Conservation (phyloP, 2,329 filamentous ascomycete genomes). For the Xylariaceae sp. region DNA sequence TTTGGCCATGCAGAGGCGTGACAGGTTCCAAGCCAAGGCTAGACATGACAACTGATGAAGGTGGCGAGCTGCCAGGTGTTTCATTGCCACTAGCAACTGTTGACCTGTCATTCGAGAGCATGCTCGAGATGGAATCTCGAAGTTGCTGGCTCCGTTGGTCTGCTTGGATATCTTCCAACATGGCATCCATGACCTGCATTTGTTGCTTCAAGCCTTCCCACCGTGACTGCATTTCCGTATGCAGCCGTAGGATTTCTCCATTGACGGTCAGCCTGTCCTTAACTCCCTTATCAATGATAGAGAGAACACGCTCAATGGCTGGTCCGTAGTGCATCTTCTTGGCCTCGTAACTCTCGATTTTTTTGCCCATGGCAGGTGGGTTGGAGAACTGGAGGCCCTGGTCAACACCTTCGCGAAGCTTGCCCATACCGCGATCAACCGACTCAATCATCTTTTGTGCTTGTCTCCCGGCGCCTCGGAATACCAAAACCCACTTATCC, state of each 20-base stretch:
- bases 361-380: constrained; percentile 67
- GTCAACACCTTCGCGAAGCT: constrained; percentile 77
- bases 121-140: constrained; percentile 88
- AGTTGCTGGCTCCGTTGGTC: constrained; percentile 68
- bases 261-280: constrained; percentile 94
- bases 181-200: constrained; percentile 71
- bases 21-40: constrained; percentile 47
- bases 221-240: constrained; percentile 79
- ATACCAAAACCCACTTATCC: constrained; percentile 93
- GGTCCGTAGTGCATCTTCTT: constrained; percentile 94
- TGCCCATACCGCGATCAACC: constrained; percentile 78
- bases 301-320: constrained; percentile 84
- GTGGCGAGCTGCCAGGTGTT: constrained; percentile 65
- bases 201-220: constrained; percentile 73
- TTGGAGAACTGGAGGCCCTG: constrained; percentile 70
- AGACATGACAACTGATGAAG: constrained; percentile 59
- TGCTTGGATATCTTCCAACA: constrained; percentile 67
- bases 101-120: constrained; percentile 78
- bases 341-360: constrained; percentile 87
- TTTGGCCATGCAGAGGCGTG: constrained; percentile 42
- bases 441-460: constrained; percentile 97
- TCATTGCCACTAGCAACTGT: constrained; percentile 65
- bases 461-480: constrained; percentile 85
- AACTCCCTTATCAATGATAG: constrained; percentile 93
- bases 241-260: constrained; percentile 83